Evolutionary conservation across 805 yeast genomes (phyloP), one percentile per base, ranked within the genome.

Genomic region (Yamadazyma sp.): DNA sequence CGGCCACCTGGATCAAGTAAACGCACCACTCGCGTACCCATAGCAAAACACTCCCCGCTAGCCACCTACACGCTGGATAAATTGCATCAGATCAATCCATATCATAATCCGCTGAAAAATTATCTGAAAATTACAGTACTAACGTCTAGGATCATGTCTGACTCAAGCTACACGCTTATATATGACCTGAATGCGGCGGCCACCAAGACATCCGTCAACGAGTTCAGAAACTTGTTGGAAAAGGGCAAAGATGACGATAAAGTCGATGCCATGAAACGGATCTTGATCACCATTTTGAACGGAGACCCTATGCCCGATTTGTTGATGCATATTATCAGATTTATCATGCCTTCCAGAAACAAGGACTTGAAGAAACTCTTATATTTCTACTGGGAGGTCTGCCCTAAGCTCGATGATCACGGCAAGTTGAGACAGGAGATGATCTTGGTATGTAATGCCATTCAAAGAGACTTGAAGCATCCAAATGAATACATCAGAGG

Each of bases 401-500:
- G 96, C 58, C 95, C 96, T 39, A 95, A 95, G 65, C 71, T 84
- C 48, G 95, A 88, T 52, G 71, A 74, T 24, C 84, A 84, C 37
- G 98, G 98, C 3, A 88, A 87, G 61, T 77, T 95, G 73, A 87
- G 87, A 67, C 98, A 91, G 62, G 99, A 93, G 68, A 93, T 93
- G 98, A 91, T 95, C 64, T 78, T 93, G 47, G 98, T 91, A 35
- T 93, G 98, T 70, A 95, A 95, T 62, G 96, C 98, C 37, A 88
- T 93, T 55, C 95, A 93, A 64, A 90, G 89, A 62, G 99, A 93
- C 60, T 76, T 93, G 52, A 97, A 90, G 66, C 99, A 95, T 66
- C 96, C 99, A 35, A 93, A 93, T 70, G 99, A 93, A 65, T 93
- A 83, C 59, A 84, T 93, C 48, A 80, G 98, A 55, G 99, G 99